Evolutionary conservation across 257 asterid species (phyloP).

Genomic region (Scutellaria minor): DNA sequence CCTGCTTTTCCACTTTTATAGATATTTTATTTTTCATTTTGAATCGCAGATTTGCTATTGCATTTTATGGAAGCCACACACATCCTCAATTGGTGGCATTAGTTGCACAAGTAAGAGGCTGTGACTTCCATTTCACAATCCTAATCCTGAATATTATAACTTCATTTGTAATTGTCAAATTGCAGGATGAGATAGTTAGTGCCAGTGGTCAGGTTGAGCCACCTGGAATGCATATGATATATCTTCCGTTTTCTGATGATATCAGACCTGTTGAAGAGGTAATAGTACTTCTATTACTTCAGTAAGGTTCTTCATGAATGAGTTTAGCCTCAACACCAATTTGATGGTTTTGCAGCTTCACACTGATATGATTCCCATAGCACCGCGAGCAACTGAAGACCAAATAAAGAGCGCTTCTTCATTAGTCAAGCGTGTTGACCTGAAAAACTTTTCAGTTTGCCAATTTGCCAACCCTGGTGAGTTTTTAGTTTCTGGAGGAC

Average conservation of each 20-base stretch:
- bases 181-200: constrained; percentile 82
- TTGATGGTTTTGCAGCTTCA: constrained; percentile 58
- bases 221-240: constrained; percentile 97
- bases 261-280: constrained; percentile 94
- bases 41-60: constrained; percentile 83
- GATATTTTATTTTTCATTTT: constrained; percentile 24
- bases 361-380: constrained; percentile 45
- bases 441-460: constrained; percentile 89
- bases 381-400: constrained; percentile 78
- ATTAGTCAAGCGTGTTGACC: constrained; percentile 76
- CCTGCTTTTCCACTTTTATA: constrained; percentile 8
- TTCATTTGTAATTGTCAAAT: constrained; percentile 32
- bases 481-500: constrained; percentile 30
- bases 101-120: constrained; percentile 83
- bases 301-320: constrained; percentile 25
- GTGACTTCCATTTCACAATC: not conserved
- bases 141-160: constrained; percentile 28
- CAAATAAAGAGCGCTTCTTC: constrained; percentile 76
- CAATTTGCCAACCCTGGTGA: constrained; percentile 95
- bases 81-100: constrained; percentile 92
- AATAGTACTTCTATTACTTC: constrained; percentile 29
- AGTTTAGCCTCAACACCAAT: constrained; percentile 27
- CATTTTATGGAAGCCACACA: constrained; percentile 72
- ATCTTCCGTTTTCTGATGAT: constrained; percentile 95
- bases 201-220: constrained; percentile 93